Evolutionary conservation across 495 filamentous ascomycete species (phyloP), one percentile per base, ranked within the genome.

Genomic region (Tuber magnatum): DNA sequence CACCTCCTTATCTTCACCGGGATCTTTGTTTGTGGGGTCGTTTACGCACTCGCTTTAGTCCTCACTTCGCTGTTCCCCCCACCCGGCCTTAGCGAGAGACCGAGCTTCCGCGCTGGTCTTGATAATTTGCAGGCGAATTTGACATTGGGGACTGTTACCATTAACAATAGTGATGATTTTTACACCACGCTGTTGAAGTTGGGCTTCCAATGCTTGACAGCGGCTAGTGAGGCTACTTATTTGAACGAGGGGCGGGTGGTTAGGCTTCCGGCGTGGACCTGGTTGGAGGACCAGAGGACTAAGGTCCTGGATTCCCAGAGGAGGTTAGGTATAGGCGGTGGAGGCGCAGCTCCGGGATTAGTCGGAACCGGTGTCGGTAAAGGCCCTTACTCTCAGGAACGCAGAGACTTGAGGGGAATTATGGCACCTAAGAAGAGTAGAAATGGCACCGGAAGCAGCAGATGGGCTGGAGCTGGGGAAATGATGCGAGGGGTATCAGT

Each of bases 201-300:
- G 44, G 95, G 95, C 0, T 98, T 97, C 78, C 88, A 88, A 28
- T 90, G 93, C 48, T 88, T 98, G 70, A 97, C 93, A 1, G 93
- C 94, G 78, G 95, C 96, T 0, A 96, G 92, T 76, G 93, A 98
- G 82, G 94, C 95, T 0, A 96, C 98, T 0, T 99, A 96, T 81
- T 86, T 99, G 35, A 94, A 97, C 72, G 95, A 98, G 84, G 93
- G 94, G 20, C 87, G 88, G 41, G 85, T 85, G n/a, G 89, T 99
- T 35, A 88, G 88, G 70, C 85, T 97, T 16, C 88, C 89, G 51
- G 85, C 86, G n/a, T 90, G 90, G 85, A 98, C 96, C 0, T 99
- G 95, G 95, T 85, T 99, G 18, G 95, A 99, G 78, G 90, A 92
- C 68, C 93, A 97, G 68, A 87, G 93, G 38, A 84, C 90, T 12